phyloP scores from a whole-genome alignment of 2,329 filamentous ascomycete genomes.

The Gnomoniopsis sp. region DNA sequence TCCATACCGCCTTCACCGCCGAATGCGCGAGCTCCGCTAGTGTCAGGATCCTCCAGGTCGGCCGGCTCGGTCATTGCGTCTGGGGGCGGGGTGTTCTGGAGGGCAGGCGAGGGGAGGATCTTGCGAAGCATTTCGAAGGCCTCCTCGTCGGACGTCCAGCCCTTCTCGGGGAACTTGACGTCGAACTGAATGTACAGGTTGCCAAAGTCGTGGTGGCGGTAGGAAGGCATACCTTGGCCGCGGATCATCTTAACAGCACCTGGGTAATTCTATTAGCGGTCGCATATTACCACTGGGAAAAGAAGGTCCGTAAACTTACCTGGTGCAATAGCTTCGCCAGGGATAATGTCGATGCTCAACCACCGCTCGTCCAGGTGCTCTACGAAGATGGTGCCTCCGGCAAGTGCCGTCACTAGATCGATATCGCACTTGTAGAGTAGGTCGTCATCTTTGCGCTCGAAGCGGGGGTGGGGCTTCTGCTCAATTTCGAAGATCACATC shows the following conservation, averaged over 20 bases:
- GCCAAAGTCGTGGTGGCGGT: conserved; percentile 89
- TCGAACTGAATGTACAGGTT: conserved; percentile 98
- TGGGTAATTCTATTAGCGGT: conserved; percentile 35
- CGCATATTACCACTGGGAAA: not conserved
- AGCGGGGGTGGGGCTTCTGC: conserved; percentile 95
- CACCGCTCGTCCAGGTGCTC: conserved; percentile 98
- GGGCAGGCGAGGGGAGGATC: conserved; percentile 69
- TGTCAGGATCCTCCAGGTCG: conserved; percentile 81
- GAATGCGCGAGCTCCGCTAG: conserved; percentile 65
- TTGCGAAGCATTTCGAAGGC: conserved; percentile 78
- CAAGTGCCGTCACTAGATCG: conserved; percentile 90
- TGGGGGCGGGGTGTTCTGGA: conserved; percentile 64
- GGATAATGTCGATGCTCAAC: conserved; percentile 88
- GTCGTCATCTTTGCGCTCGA: conserved; percentile 95
- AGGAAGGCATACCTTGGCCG: conserved; percentile 96
- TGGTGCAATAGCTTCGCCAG: conserved; percentile 90
- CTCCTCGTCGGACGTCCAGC: conserved; percentile 62
- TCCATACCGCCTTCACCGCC: conserved; percentile 60
- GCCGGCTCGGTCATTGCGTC: conserved; percentile 93
- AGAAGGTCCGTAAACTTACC: conserved; percentile 53
- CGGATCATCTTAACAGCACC: conserved; percentile 90
- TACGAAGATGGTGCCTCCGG: conserved; percentile 84
- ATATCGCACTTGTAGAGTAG: conserved; percentile 94
- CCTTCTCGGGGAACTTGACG: conserved; percentile 90
- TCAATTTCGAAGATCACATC: conserved; percentile 99